Evolutionary conservation across 2,329 filamentous ascomycete species (phyloP), one percentile per base, ranked within the genome.

Genomic region (Apiospora pterosperma): DNA sequence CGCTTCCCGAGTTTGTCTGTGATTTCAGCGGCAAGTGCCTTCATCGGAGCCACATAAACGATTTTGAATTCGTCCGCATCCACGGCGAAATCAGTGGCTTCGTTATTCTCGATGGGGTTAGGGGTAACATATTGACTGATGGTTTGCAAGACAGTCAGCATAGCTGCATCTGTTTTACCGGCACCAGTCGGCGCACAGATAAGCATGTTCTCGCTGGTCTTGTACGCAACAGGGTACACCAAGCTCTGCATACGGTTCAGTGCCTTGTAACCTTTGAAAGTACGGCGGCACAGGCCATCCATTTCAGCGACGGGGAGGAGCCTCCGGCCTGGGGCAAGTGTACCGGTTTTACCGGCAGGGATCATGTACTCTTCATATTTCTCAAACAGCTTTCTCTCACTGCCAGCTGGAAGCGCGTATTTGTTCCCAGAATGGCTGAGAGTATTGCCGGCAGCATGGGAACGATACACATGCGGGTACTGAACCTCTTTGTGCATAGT

Each of bases 31-130:
- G 96, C 96, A 21, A 99, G 83, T 0, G 96, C 96, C 78, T 99
- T 99, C 96, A 99, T 99, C 0, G 96, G 96, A 1, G 96, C 96
- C 44, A 99, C 96, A 71, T 99, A 99, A 64, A 99, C 93, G 71
- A 99, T 95, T 79, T 99, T 98, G 85, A 98, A 97, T 71, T 97
- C 92, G 62, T 97, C 91, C 0, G 88, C 81, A 65, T 91, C 85
- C n/a, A 97, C 92, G 1, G 86, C 86, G 74, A 97, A 97, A 42
- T 97, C 91, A 0, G 85, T 89, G 0, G 91, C 88, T 63, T 88
- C 81, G 0, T 87, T 87, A 44, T 92, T 82, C 64, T 97, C 92
- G 11, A 90, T 83, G 0, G 94, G 95, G 69, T 88, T 93, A 0
- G 96, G 95, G 0, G 85, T 82, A 28, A 92, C 86, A 72, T 98